These are phyloP conservation scores for Rachicladosporium sp. DNA, from an alignment of 2,329 filamentous ascomycete genomes.

Conservation along the genomic window DNA sequence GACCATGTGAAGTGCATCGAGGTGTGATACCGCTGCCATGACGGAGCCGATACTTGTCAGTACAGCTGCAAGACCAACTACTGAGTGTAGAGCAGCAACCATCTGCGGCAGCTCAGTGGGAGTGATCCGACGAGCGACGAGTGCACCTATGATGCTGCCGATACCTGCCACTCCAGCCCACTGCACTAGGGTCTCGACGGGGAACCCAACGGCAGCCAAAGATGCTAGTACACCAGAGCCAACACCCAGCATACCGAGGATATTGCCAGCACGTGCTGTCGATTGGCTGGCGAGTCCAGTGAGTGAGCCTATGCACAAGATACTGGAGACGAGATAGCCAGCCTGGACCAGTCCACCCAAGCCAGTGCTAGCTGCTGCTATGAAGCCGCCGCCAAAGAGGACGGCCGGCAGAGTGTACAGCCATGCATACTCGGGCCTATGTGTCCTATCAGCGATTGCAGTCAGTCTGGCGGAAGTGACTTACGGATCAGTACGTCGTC, in stretches of 20 bases:
- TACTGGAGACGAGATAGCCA: constrained; percentile 71
- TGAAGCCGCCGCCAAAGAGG: constrained; percentile 67
- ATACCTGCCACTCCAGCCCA: constrained; percentile 64
- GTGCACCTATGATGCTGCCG: constrained; percentile 55
- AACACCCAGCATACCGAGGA: constrained; percentile 77
- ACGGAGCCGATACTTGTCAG: constrained; percentile 81
- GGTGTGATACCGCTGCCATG: constrained; percentile 52
- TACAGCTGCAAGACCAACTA: constrained; percentile 79
- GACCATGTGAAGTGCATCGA: constrained; percentile 70
- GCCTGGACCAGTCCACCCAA: constrained; percentile 77
- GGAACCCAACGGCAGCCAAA: constrained; percentile 67
- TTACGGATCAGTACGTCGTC: constrained; percentile 63
- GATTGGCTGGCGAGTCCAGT: constrained; percentile 70
- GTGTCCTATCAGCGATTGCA: too few relatives aligned
- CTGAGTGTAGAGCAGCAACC: constrained; percentile 77
- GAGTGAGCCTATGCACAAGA: constrained; percentile 75
- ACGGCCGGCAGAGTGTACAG: constrained; percentile 67
- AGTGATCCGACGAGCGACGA: constrained; percentile 77
- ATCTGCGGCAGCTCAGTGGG: constrained; percentile 82
- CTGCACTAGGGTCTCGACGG: constrained; percentile 64
- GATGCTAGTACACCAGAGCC: constrained; percentile 73
- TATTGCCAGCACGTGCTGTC: constrained; percentile 74
- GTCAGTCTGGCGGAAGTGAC: too few relatives aligned
- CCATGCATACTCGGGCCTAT: constrained; percentile 66
- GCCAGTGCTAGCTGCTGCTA: constrained; percentile 68